Conservation (phyloP, 164 flowering plant genomes). For the Macadamia tetraphylla region DNA sequence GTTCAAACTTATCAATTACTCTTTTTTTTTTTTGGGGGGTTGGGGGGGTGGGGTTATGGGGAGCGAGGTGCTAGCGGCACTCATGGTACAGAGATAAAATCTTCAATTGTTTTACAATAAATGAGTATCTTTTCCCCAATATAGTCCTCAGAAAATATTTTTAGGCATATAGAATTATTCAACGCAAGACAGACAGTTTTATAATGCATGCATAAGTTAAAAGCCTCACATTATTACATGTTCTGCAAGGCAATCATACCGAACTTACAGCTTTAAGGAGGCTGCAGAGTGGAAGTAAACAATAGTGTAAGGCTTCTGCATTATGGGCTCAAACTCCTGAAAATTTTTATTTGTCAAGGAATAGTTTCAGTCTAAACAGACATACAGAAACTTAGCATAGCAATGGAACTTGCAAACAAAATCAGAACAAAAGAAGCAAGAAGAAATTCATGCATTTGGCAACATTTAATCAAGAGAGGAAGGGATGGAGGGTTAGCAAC, state of each 20-base stretch:
- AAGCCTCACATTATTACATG: conserved; percentile 2
- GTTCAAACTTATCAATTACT: too few relatives aligned
- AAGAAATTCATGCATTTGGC: not conserved
- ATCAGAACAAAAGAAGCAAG: not conserved
- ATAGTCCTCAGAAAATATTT: too few relatives aligned
- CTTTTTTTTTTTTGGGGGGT: too few relatives aligned
- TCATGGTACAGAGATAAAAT: too few relatives aligned
- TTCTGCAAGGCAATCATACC: conserved; percentile 2
- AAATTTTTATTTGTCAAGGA: conserved; percentile 14
- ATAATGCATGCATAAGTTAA: conserved; percentile 1
- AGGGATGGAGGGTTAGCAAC: not conserved
- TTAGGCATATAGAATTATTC: too few relatives aligned
- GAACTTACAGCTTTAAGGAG: conserved; percentile 81
- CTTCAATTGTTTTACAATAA: too few relatives aligned
- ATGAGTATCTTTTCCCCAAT: too few relatives aligned
- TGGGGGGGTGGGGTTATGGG: too few relatives aligned
- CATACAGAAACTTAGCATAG: not conserved
- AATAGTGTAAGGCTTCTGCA: conserved; percentile 91
- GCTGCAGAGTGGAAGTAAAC: conserved; percentile 98
- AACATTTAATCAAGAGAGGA: not conserved
- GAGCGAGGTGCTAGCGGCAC: too few relatives aligned
- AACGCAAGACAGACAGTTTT: not conserved
- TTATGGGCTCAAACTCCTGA: conserved; percentile 97
- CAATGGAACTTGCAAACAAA: not conserved
- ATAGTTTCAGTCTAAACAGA: conserved; percentile 8